Percentiles rank a stretch among this genome's conserved stretches.
These are phyloP conservation scores for Vaccinium macrocarpon DNA, from an alignment of 148 eudicot species.

Conservation along the genomic window DNA sequence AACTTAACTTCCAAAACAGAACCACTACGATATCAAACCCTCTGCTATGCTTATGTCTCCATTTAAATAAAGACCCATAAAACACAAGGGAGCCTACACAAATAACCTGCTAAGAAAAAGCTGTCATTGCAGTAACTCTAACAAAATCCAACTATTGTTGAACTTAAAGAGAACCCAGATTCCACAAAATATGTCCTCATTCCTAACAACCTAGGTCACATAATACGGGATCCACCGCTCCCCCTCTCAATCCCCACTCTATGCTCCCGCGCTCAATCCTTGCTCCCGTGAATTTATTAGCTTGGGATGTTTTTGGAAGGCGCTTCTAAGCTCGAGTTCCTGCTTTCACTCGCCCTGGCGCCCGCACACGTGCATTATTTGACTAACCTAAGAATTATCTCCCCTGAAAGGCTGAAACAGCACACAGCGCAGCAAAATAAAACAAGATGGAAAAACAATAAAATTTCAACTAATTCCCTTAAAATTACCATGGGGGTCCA, in stretches of 20 bases:
- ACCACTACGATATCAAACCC: not conserved
- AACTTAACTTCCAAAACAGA: not conserved
- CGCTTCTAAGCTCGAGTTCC: too few species aligned
- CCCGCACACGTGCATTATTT: too few species aligned
- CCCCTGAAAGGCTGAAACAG: not conserved
- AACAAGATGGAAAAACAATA: not conserved
- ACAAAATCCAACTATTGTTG: not conserved
- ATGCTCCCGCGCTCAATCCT: too few species aligned
- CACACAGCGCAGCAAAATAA: not conserved
- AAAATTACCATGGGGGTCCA: constrained; percentile 10
- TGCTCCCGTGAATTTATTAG: too few species aligned
- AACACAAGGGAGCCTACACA: not conserved
- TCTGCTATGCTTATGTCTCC: not conserved
- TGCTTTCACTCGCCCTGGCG: too few species aligned
- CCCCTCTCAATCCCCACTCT: too few species aligned
- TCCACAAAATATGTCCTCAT: not conserved
- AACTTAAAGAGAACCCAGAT: constrained; percentile 2
- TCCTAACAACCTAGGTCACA: not conserved
- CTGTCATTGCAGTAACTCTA: not conserved
- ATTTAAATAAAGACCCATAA: not conserved
- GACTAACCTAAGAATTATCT: not conserved
- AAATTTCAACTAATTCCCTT: not conserved
- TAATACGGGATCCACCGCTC: too few species aligned
- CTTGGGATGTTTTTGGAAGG: too few species aligned
- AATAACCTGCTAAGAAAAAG: not conserved